Evolutionary conservation across 768 basidiomycete genomes (phyloP).

Genomic region (Boletus edulis): DNA sequence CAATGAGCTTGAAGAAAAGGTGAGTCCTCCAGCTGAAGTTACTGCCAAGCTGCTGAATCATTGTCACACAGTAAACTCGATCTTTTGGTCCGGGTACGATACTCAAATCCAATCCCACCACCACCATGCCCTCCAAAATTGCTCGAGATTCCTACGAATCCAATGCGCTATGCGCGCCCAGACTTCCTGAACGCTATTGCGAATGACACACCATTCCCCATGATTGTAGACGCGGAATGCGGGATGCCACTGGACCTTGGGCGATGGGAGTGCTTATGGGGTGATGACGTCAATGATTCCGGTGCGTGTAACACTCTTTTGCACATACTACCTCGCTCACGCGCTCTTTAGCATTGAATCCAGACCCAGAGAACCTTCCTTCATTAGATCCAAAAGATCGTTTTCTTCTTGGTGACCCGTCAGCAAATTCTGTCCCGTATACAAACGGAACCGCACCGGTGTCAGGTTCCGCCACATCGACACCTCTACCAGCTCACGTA

Average conservation of each 20-base stretch:
- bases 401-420: constrained; percentile 69
- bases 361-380: constrained; percentile 56
- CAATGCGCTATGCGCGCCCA: constrained; percentile 81
- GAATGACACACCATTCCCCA: constrained; percentile 80
- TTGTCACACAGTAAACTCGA: constrained; percentile 67
- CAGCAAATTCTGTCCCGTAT: constrained; percentile 43
- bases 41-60: neutral
- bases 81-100: constrained; percentile 89
- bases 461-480: constrained; percentile 38
- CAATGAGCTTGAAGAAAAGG: constrained; percentile 62
- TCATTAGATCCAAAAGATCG: constrained; percentile 72
- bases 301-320: constrained; percentile 39
- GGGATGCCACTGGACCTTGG: constrained; percentile 95
- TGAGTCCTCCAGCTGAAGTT: constrained; percentile 12
- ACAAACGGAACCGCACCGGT: constrained; percentile 36
- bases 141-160: constrained; percentile 87
- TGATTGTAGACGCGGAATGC: constrained; percentile 95
- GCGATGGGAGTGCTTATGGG: constrained; percentile 80
- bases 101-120: constrained; percentile 89
- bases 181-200: constrained; percentile 82
- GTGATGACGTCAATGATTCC: constrained; percentile 69
- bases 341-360: constrained; percentile 52
- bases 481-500: constrained; percentile 59
- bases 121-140: constrained; percentile 98
- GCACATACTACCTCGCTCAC: neutral